Conservation (phyloP, 108 stramenopile species). For the Pseudonitzschia multiseries region DNA sequence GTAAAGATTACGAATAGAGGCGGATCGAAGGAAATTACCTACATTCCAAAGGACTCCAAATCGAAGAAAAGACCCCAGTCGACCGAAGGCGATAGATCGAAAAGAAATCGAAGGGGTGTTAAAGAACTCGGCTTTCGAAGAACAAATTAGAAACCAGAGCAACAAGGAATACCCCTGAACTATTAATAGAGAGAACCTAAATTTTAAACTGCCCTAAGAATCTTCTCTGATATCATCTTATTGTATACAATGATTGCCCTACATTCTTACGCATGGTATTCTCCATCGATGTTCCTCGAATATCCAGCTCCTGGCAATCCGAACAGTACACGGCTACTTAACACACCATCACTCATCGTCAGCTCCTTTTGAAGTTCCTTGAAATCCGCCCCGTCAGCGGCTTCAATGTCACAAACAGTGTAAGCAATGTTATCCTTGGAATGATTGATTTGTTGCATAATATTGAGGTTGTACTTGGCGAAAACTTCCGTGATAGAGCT, state of each 20-base stretch:
- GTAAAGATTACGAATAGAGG: slow-evolving; percentile 56
- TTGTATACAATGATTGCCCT: neutral
- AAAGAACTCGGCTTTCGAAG: slow-evolving; percentile 14
- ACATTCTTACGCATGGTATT: slow-evolving; percentile 31
- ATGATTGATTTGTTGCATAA: slow-evolving; percentile 75
- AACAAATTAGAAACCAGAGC: neutral
- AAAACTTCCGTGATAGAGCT: slow-evolving; percentile 55
- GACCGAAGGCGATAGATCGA: slow-evolving; percentile 18
- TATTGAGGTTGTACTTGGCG: slow-evolving; percentile 58
- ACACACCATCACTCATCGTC: slow-evolving; percentile 71
- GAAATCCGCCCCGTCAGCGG: slow-evolving; percentile 30
- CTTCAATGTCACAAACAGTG: slow-evolving; percentile 70
- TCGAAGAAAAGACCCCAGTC: slow-evolving; percentile 32
- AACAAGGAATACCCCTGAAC: too few species aligned
- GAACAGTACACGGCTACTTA: slow-evolving; percentile 54
- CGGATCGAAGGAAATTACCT: slow-evolving; percentile 71
- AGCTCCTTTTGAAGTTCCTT: slow-evolving; percentile 57
- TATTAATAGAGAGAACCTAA: neutral
- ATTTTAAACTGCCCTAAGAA: neutral
- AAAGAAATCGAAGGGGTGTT: slow-evolving; percentile 14
- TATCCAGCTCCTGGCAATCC: slow-evolving; percentile 56
- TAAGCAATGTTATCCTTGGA: slow-evolving; percentile 66
- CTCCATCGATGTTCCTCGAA: slow-evolving; percentile 54
- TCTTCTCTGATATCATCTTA: neutral
- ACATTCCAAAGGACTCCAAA: slow-evolving; percentile 62